phyloP scores from a whole-genome alignment of 1,284 basidiomycete genomes.

The Leccinum insolens region DNA sequence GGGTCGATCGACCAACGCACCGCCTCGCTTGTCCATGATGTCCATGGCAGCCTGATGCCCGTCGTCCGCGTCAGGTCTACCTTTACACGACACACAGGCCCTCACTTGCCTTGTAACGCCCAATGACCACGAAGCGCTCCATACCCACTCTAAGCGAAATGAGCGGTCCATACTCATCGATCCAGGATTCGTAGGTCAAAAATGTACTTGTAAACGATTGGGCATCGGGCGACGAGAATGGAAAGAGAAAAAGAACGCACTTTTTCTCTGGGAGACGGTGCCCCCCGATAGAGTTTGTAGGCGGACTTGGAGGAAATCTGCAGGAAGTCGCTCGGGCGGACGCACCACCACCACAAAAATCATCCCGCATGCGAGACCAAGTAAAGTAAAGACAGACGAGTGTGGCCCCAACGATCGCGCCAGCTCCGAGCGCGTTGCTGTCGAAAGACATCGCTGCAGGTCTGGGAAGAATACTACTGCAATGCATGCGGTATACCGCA shows the following conservation, averaged over 20 bases:
- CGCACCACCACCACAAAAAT: not conserved
- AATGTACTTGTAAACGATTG: constrained; percentile 4
- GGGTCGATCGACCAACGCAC: constrained; percentile 6
- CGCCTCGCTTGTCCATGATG: constrained; percentile 19
- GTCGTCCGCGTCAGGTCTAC: not conserved
- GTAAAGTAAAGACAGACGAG: constrained; percentile 4
- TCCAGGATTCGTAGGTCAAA: constrained; percentile 10
- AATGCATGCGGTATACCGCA: not conserved
- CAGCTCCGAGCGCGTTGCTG: not conserved
- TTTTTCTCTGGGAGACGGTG: constrained; percentile 12
- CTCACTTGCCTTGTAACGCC: constrained; percentile 14
- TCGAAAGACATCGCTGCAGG: not conserved
- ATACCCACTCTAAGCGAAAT: constrained; percentile 12
- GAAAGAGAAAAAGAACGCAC: constrained; percentile 1
- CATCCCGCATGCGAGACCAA: not conserved
- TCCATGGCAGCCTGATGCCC: constrained; percentile 15
- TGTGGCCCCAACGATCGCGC: not conserved
- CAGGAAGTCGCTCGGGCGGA: not conserved
- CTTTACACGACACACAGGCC: not conserved
- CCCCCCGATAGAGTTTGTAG: constrained; percentile 3
- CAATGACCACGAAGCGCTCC: constrained; percentile 15
- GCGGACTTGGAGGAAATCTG: constrained; percentile 15
- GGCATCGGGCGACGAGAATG: not conserved
- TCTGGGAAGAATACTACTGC: not conserved
- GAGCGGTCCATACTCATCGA: constrained; percentile 15